Evolutionary conservation across 768 basidiomycete species (phyloP).

Genomic region (Panellus pusillus): DNA sequence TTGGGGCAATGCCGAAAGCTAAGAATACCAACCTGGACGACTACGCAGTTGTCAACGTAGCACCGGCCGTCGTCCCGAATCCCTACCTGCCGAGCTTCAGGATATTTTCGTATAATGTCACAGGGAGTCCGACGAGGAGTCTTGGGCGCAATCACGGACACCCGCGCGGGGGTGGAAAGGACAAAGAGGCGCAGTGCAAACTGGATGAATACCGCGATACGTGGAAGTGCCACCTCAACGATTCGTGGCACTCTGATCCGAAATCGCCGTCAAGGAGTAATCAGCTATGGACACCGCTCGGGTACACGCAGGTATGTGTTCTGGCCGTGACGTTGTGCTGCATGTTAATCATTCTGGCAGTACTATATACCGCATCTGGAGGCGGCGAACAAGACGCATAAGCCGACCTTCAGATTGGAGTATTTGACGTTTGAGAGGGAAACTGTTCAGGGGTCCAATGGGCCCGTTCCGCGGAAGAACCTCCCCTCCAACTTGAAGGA

Average conservation of each 20-base stretch:
- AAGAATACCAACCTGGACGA: constrained; percentile 57
- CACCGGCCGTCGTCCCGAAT: constrained; percentile 84
- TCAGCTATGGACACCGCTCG: constrained; percentile 68
- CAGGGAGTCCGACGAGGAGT: constrained; percentile 30
- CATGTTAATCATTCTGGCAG: constrained; percentile 36
- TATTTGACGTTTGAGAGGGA: constrained; percentile 66
- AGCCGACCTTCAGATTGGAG: constrained; percentile 73
- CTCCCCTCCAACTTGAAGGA: constrained; percentile 50
- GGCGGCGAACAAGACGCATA: constrained; percentile 42
- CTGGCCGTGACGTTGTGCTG: constrained; percentile 6
- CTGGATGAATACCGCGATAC: constrained; percentile 52
- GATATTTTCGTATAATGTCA: constrained; percentile 80
- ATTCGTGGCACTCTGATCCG: constrained; percentile 61
- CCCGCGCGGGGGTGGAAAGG: constrained; percentile 43
- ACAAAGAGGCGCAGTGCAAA: constrained; percentile 48
- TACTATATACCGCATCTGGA: constrained; percentile 65
- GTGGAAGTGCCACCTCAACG: constrained; percentile 63
- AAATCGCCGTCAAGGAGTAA: constrained; percentile 73
- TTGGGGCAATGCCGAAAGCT: constrained; percentile 57
- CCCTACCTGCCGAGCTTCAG: constrained; percentile 80
- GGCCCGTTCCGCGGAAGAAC: constrained; percentile 54
- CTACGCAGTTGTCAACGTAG: constrained; percentile 77
- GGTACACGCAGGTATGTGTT: constrained; percentile 76
- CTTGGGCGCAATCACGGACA: constrained; percentile 47
- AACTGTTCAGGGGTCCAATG: constrained; percentile 22